phyloP scores from a whole-genome alignment of 805 yeast genomes.

The Pichia kluyveri region DNA sequence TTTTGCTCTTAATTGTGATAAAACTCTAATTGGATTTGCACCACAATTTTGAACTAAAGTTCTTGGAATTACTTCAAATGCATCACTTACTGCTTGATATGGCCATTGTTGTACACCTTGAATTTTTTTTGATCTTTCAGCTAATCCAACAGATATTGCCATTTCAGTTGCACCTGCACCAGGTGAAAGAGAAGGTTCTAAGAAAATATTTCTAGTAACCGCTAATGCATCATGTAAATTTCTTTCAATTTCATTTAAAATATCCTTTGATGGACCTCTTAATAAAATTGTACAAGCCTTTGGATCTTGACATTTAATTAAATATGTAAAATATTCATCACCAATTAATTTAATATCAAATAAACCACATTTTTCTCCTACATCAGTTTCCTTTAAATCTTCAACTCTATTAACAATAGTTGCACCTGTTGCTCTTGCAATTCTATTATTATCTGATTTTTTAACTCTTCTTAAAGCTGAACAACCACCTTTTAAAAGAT shows the following conservation, averaged over 20 bases:
- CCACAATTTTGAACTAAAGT: constrained; percentile 97
- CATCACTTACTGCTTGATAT: constrained; percentile 97
- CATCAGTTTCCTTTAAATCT: constrained; percentile 83
- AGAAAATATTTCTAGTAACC: constrained; percentile 88
- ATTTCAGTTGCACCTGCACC: constrained; percentile 99
- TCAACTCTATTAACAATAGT: constrained; percentile 93
- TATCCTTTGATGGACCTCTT: constrained; percentile 96
- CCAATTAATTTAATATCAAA: constrained; percentile 94
- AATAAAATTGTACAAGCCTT: constrained; percentile 88
- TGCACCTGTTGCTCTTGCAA: constrained; percentile 96
- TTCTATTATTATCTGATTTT: constrained; percentile 92
- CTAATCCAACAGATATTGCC: constrained; percentile 85
- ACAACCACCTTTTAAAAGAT: constrained; percentile 85
- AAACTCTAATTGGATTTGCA: constrained; percentile 84
- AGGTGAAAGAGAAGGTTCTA: constrained; percentile 91
- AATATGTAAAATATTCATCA: constrained; percentile 89
- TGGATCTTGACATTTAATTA: constrained; percentile 75
- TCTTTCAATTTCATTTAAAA: constrained; percentile 91
- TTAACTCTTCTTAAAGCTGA: constrained; percentile 89
- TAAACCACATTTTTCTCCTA: constrained; percentile 82
- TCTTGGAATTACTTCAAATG: constrained; percentile 97
- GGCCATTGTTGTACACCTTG: constrained; percentile 99
- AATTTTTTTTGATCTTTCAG: constrained; percentile 84
- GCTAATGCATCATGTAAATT: constrained; percentile 98
- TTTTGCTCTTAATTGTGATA: constrained; percentile 89